phyloP scores from a whole-genome alignment of 2,329 filamentous ascomycete species.

The Talaromyces sp. region DNA sequence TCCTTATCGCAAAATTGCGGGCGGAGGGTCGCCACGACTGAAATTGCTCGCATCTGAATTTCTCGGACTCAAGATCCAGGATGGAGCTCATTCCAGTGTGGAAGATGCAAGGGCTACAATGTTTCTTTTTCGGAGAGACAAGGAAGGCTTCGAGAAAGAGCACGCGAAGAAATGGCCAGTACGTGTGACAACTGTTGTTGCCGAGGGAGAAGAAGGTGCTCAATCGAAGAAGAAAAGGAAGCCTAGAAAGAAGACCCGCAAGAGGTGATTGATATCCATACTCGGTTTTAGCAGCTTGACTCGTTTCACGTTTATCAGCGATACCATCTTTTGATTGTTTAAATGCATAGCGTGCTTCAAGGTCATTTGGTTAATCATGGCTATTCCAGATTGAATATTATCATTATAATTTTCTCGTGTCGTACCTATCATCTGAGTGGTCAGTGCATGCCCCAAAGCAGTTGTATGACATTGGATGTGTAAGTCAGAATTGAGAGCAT shows the following conservation, averaged over 20 bases:
- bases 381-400: neutral
- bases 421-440: too few relatives aligned
- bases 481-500: neutral
- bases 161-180: constrained; percentile 64
- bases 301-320: neutral
- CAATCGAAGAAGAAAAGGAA: constrained; percentile 40
- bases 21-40: constrained; percentile 49
- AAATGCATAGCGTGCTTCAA: constrained; percentile 11
- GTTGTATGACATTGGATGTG: neutral
- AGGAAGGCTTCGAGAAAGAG: constrained; percentile 80
- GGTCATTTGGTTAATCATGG: neutral
- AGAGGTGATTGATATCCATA: constrained; percentile 33
- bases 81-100: constrained; percentile 59
- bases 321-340: constrained; percentile 16
- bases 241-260: constrained; percentile 46
- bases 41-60: constrained; percentile 57
- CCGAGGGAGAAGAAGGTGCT: constrained; percentile 31
- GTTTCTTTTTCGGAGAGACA: constrained; percentile 79
- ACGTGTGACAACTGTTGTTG: constrained; percentile 28
- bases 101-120: constrained; percentile 87
- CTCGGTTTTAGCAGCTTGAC: neutral
- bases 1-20: constrained; percentile 64
- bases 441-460: too few relatives aligned
- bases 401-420: too few relatives aligned
- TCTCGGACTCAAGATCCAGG: constrained; percentile 59